phyloP scores from a whole-genome alignment of 306 rosid species.

The Quercus suber region DNA sequence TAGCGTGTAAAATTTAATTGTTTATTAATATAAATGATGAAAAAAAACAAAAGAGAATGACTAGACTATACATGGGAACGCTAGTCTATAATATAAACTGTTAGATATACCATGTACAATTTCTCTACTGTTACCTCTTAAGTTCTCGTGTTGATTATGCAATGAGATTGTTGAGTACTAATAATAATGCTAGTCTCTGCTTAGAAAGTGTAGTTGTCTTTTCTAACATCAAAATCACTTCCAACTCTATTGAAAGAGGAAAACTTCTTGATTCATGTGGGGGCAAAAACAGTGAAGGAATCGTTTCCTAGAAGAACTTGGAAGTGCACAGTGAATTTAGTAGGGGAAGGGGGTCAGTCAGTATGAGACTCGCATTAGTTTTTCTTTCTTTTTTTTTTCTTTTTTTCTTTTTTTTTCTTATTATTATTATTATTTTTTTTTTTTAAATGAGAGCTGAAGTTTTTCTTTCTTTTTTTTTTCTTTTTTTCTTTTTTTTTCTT shows the following conservation, averaged over 20 bases:
- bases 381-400: too few relatives aligned
- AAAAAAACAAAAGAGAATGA: neutral
- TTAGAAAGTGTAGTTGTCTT: neutral
- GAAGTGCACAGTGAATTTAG: neutral
- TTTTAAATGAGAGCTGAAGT: neutral
- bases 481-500: too few relatives aligned
- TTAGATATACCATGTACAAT: too few relatives aligned
- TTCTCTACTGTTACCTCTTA: neutral
- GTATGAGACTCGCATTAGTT: neutral
- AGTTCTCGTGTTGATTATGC: neutral
- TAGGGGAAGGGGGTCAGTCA: neutral
- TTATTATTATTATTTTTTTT: too few relatives aligned
- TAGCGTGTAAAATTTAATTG: too few relatives aligned
- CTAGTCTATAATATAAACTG: neutral
- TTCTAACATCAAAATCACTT: neutral
- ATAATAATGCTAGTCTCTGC: neutral
- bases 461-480: rapidly evolving
- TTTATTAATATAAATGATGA: neutral
- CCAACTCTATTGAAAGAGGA: neutral
- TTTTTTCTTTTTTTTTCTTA: too few relatives aligned
- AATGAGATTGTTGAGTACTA: neutral
- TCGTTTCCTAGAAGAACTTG: neutral
- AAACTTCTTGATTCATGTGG: neutral
- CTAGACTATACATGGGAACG: neutral
- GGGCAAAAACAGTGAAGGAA: neutral